Base-by-base conservation (phyloP, 1,139 yeast species). In the Pichia norvegensis region DNA sequence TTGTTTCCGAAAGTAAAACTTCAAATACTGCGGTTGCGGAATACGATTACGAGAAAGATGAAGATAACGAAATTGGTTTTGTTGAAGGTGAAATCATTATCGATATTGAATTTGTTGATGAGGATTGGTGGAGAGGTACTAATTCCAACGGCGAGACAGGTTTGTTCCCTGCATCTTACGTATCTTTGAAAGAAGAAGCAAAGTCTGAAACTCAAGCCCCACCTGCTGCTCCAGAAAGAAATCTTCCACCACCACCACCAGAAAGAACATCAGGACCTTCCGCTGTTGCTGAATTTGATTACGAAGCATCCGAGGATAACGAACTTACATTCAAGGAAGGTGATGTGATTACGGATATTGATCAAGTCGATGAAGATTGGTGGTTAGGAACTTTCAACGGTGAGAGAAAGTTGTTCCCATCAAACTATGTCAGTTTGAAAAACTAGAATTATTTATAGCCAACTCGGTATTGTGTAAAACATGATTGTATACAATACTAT, bases 311-410 rank as follows among this genome's bases (percentile, higher is more conserved):
- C 33, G 97, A 90, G 64, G 95, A 84, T 52, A 92, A 90, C 59
- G 98, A 92, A 66, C 72, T 92, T 49, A 76, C 81, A 2, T 86
- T 86, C 64, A 76, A 70, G 31, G 96, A 86, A 61, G 95, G 94
- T 43, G 97, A 87, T 55, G 58, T 72, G 51, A 87, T 92, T 54
- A 68, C 79, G 20, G 85, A 87, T 51, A 85, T 92, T 52, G 95
- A 87, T 55, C 84, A 86, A 64, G 85, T 85, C 16, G 96, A 88
- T 56, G 95, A 86, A 43, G 96, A 87, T 60, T 92, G 98, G 98
- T 92, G 97, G 97, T 72, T 83, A 48, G 98, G 98, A 42, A 80
- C 80, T 56, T 67, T 78, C 49, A 66, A 79, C 37, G 96, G 95
- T 38, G 84, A 79, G 54, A 73, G 76, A 53, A 95, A 95, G 47